These are phyloP conservation scores for Nidula niveotomentosa DNA, from an alignment of 1,284 basidiomycete genomes.

Conservation along the genomic window DNA sequence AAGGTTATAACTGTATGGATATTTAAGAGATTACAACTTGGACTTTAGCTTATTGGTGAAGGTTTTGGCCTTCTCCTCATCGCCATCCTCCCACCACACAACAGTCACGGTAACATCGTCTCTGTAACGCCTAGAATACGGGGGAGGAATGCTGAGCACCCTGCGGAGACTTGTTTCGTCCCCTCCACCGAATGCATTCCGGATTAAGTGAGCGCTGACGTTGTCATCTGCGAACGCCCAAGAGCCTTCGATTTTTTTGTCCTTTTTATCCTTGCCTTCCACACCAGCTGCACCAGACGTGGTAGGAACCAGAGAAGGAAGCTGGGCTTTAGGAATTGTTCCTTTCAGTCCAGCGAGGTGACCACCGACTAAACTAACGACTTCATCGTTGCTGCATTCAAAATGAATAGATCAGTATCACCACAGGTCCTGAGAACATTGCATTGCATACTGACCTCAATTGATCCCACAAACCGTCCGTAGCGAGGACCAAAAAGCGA, in stretches of 20 bases:
- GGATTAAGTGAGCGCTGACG: slow-evolving; percentile 87
- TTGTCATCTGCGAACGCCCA: slow-evolving; percentile 91
- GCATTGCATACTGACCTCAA: slow-evolving; percentile 44
- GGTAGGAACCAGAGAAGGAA: slow-evolving; percentile 56
- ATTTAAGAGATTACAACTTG: slow-evolving; percentile 26
- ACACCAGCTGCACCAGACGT: slow-evolving; percentile 52
- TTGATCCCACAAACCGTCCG: slow-evolving; percentile 95
- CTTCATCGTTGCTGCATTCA: slow-evolving; percentile 78
- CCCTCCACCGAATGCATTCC: slow-evolving; percentile 92
- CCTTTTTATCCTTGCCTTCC: slow-evolving; percentile 61
- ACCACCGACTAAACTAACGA: slow-evolving; percentile 87
- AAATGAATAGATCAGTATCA: slow-evolving; percentile 1
- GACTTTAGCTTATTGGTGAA: slow-evolving; percentile 27
- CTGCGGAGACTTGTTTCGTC: slow-evolving; percentile 68
- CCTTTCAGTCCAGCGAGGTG: slow-evolving; percentile 77
- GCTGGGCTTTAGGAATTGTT: slow-evolving; percentile 53
- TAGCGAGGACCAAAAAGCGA: slow-evolving; percentile 86
- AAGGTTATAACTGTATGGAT: not conserved
- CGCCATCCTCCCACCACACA: slow-evolving; percentile 76
- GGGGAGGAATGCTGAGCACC: slow-evolving; percentile 85
- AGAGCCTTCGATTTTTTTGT: slow-evolving; percentile 37
- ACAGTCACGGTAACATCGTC: slow-evolving; percentile 94
- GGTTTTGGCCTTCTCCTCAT: slow-evolving; percentile 33
- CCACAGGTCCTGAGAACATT: too few relatives aligned
- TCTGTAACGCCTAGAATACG: slow-evolving; percentile 75